phyloP scores from a whole-genome alignment of 208 protist species.

The Crithidia expoeki region DNA sequence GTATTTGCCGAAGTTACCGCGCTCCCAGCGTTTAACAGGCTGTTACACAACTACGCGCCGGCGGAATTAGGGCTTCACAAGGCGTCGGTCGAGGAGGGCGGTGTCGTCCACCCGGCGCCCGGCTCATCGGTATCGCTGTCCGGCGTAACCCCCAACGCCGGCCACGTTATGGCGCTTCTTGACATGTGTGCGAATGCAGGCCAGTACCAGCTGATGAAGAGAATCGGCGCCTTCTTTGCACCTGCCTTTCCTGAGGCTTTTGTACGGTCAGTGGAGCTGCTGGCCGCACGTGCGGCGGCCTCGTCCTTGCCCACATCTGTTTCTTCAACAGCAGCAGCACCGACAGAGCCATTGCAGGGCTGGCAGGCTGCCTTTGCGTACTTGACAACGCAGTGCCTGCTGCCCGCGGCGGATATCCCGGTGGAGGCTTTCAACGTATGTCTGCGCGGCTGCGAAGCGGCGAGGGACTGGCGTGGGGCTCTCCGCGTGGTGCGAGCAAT shows the following conservation, averaged over 20 bases:
- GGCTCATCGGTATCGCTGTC: conserved; percentile 5
- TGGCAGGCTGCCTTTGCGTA: conserved; percentile 54
- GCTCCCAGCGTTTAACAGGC: conserved; percentile 8
- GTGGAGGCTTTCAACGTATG: conserved; percentile 80
- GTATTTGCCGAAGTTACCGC: conserved; percentile 56
- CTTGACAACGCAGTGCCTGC: conserved; percentile 33
- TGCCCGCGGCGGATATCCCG: conserved; percentile 50
- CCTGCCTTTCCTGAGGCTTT: conserved; percentile 39
- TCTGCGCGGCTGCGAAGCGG: conserved; percentile 64
- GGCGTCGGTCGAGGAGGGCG: too few relatives aligned
- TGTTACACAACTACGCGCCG: background rate
- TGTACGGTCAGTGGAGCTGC: conserved; percentile 35
- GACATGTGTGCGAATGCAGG: conserved; percentile 56
- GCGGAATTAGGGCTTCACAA: too few relatives aligned
- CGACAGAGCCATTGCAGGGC: conserved; percentile 2
- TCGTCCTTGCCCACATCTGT: background rate
- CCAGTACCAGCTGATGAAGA: conserved; percentile 56
- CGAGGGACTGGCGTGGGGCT: conserved; percentile 68
- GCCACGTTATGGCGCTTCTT: conserved; percentile 58
- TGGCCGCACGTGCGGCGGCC: conserved; percentile 7
- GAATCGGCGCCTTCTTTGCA: conserved; percentile 52
- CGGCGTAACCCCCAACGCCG: conserved; percentile 41
- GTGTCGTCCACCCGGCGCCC: background rate
- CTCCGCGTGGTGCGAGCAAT: conserved; percentile 71
- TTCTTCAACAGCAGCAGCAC: background rate